Evolutionary conservation across 2,329 filamentous ascomycete species (phyloP), one percentile per base, ranked within the genome.

Genomic region (Colletotrichum costaricense): DNA sequence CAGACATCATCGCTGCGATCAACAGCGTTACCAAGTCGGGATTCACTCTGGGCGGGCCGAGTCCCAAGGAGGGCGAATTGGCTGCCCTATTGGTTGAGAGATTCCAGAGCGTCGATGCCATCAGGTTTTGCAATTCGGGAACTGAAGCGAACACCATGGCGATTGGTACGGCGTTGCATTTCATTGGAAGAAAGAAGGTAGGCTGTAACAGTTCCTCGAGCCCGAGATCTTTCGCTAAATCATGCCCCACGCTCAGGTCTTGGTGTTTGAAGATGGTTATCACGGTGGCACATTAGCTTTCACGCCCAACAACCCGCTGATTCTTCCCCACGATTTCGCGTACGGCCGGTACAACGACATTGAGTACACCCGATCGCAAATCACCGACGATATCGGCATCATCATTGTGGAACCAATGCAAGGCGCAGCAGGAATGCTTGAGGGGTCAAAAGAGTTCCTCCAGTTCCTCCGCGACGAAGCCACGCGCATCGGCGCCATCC

Each of bases 391-490:
- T 9, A 79, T 94, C 0, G 91, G 90, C 0, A 91, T 90, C 0
- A 90, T 94, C 24, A 77, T 94, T 2, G 82, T 94, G 0, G 93
- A 94, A 80, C 87, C 86, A 0, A 90, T 94, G 86, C 90, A 93
- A 75, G 91, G 91, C 0, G 86, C 88, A 3, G 91, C 88, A 0
- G 92, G 92, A 0, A 89, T 87, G 66, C 86, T 91, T 6, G 82
- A 84, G 0, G 91, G 84, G 0, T 83, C 81, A 0, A 65, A 62
- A 2, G 85, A 85, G 22, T 93, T 93, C 75, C 58, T 75, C 22
- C 60, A 62, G 4, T 69, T 74, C 24, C 68, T 75, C 42, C 52
- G 72, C 12, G 62, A 72, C 22, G 74, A 74, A 26, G 68, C 74
- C 1, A 74, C 64, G 3, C 68, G 74, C 6, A 24, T 72, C 46